These are phyloP conservation scores for Dothiorella sarmentorum DNA, from an alignment of 2,329 filamentous ascomycete species.

Conservation along the genomic window DNA sequence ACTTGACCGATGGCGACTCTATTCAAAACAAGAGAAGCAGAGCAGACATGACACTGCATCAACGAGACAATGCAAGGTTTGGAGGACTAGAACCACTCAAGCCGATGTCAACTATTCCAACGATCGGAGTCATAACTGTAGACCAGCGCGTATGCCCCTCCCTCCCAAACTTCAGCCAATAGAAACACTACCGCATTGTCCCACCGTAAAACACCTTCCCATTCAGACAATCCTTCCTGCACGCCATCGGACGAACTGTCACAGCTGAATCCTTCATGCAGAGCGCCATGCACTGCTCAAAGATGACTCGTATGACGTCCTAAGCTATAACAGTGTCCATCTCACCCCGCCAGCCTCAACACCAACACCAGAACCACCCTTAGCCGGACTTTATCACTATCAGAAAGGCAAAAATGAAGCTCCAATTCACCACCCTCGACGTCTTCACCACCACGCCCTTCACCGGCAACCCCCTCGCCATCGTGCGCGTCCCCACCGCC, in stretches of 20 bases:
- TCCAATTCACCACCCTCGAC: conserved; percentile 40
- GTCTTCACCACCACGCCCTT: conserved; percentile 50
- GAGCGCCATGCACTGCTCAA: neutral
- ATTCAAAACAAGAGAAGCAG: too few relatives aligned
- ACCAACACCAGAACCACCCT: neutral
- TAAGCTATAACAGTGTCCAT: neutral
- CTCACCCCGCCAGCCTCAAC: neutral
- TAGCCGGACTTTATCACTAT: too few relatives aligned
- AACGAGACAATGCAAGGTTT: too few relatives aligned
- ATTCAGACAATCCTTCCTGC: neutral
- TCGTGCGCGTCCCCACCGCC: conserved; percentile 46
- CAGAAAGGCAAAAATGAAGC: conserved; percentile 12
- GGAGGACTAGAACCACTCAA: too few relatives aligned
- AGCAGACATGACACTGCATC: too few relatives aligned
- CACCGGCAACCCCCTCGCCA: conserved; percentile 53
- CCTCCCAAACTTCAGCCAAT: too few relatives aligned
- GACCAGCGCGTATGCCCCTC: too few relatives aligned
- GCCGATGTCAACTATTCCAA: too few relatives aligned
- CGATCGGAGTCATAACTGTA: too few relatives aligned
- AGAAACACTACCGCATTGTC: neutral
- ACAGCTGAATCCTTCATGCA: neutral
- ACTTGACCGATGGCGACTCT: too few relatives aligned
- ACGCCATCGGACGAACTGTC: too few relatives aligned
- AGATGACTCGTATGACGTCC: neutral
- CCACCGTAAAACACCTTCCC: neutral